Conservation (phyloP, 2,329 filamentous ascomycete species). For the Alternaria triticimaculans region DNA sequence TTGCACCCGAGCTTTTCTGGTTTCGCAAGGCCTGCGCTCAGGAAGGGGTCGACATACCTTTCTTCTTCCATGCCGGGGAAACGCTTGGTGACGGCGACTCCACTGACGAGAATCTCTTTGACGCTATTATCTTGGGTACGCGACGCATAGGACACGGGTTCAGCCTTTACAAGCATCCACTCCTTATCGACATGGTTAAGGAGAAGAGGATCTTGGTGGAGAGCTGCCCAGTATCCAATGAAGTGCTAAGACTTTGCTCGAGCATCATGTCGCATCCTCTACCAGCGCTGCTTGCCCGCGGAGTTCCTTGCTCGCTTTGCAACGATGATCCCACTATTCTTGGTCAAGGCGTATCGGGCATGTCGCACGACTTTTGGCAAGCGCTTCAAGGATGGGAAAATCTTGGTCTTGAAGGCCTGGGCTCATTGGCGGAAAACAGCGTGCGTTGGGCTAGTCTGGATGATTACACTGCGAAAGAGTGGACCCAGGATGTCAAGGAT, state of each 20-base stretch:
- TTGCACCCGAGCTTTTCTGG: constrained; percentile 89
- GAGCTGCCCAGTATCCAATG: constrained; percentile 89
- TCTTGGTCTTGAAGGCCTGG: constrained; percentile 84
- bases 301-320: constrained; percentile 81
- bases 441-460: constrained; percentile 90
- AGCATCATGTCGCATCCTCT: constrained; percentile 80
- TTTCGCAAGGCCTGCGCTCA: constrained; percentile 85
- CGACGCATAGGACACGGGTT: constrained; percentile 89
- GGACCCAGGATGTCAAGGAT: constrained; percentile 74
- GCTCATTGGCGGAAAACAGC: constrained; percentile 88
- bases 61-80: constrained; percentile 96
- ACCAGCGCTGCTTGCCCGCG: constrained; percentile 82
- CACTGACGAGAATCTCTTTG: constrained; percentile 85
- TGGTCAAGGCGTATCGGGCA: constrained; percentile 79
- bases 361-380: constrained; percentile 96
- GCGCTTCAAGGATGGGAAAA: constrained; percentile 91
- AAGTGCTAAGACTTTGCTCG: constrained; percentile 79
- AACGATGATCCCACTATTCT: constrained; percentile 93
- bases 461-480: constrained; percentile 73
- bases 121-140: constrained; percentile 85
- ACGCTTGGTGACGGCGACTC: constrained; percentile 78
- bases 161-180: constrained; percentile 87
- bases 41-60: constrained; percentile 81
- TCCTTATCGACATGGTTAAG: constrained; percentile 86
- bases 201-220: constrained; percentile 88